These are phyloP conservation scores for Apiospora arundinis DNA, from an alignment of 2,329 filamentous ascomycete genomes.

Conservation along the genomic window DNA sequence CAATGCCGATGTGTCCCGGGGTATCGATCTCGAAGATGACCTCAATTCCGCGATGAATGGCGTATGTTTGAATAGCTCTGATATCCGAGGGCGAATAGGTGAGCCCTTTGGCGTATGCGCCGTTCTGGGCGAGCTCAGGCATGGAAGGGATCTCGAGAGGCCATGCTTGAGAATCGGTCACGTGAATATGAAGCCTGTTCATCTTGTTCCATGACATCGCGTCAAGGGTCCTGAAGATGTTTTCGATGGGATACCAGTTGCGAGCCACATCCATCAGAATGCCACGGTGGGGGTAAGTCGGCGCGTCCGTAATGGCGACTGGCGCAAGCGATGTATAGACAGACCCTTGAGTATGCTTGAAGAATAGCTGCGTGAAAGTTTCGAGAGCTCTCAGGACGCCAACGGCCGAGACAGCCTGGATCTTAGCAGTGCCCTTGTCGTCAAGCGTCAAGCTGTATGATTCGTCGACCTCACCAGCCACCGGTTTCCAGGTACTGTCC, in stretches of 20 bases:
- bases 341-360: slow-evolving; percentile 64
- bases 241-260: slow-evolving; percentile 70
- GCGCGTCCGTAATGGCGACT: slow-evolving; percentile 73
- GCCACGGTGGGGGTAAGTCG: slow-evolving; percentile 78
- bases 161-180: slow-evolving; percentile 86
- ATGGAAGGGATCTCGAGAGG: slow-evolving; percentile 80
- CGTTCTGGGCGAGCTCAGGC: slow-evolving; percentile 73
- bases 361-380: slow-evolving; percentile 82
- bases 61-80: slow-evolving; percentile 72
- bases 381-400: slow-evolving; percentile 77
- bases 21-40: slow-evolving; percentile 81
- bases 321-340: slow-evolving; percentile 77
- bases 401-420: slow-evolving; percentile 69
- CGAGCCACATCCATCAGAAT: slow-evolving; percentile 80
- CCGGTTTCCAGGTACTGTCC: slow-evolving; percentile 62
- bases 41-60: slow-evolving; percentile 70
- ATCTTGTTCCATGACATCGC: slow-evolving; percentile 80
- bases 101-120: slow-evolving; percentile 72
- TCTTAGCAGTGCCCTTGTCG: slow-evolving; percentile 62
- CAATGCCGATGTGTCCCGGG: slow-evolving; percentile 77
- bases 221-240: slow-evolving; percentile 79
- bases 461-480: slow-evolving; percentile 72
- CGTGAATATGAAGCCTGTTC: slow-evolving; percentile 81
- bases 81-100: slow-evolving; percentile 73
- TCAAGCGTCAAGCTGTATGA: slow-evolving; percentile 73